These are phyloP conservation scores for Trametes meyenii DNA, from an alignment of 768 basidiomycete genomes.

Conservation along the genomic window DNA sequence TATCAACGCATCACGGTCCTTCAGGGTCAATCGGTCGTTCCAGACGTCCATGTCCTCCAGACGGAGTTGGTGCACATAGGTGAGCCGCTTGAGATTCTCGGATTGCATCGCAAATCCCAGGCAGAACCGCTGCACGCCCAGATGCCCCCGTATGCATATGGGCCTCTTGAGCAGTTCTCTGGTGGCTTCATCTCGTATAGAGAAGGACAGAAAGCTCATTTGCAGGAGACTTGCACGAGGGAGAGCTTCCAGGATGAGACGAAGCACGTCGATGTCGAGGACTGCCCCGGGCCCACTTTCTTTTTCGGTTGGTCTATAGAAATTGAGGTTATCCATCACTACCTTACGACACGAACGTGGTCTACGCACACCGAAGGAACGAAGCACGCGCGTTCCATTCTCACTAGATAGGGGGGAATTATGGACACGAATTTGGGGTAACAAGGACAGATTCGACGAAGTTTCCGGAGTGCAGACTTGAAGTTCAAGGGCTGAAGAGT, in stretches of 20 bases:
- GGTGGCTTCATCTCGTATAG: neutral
- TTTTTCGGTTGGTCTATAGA: neutral
- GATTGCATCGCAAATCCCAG: neutral
- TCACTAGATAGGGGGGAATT: too few relatives aligned
- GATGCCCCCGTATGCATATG: neutral
- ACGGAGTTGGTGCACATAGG: neutral
- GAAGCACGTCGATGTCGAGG: conserved; percentile 7
- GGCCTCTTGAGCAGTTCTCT: neutral
- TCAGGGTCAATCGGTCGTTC: neutral
- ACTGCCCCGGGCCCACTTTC: too few relatives aligned
- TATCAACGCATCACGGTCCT: neutral
- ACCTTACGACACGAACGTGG: too few relatives aligned
- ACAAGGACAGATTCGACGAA: too few relatives aligned
- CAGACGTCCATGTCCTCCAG: neutral
- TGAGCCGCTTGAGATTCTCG: neutral
- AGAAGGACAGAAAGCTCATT: neutral
- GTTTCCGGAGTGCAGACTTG: too few relatives aligned
- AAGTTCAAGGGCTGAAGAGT: too few relatives aligned
- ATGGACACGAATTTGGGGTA: too few relatives aligned
- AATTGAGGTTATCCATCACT: neutral
- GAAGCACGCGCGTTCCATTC: too few relatives aligned
- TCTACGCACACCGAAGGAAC: too few relatives aligned
- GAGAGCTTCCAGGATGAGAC: neutral
- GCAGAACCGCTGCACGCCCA: neutral
- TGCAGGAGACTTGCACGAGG: neutral